Evolutionary conservation across 2,329 filamentous ascomycete genomes (phyloP).

Genomic region (Paraphoma sp.): DNA sequence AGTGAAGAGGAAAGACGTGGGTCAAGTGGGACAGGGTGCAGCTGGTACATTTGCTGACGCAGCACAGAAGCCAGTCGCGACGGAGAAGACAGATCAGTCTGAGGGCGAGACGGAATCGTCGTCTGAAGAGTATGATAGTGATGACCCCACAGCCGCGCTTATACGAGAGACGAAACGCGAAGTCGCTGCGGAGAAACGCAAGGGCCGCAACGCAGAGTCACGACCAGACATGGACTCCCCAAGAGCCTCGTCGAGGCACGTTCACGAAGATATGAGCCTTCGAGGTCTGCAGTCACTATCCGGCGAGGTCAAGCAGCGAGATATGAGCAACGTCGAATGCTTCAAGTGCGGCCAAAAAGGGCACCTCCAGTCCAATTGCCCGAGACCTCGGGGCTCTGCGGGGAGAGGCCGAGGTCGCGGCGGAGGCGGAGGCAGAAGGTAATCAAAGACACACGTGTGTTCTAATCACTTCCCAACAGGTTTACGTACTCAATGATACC

Average conservation of each 20-base stretch:
- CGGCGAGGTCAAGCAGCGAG: slow-evolving; percentile 44
- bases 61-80: slow-evolving; percentile 25
- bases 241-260: slow-evolving; percentile 63
- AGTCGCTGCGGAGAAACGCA: slow-evolving; percentile 51
- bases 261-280: slow-evolving; percentile 69
- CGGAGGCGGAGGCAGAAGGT: slow-evolving; percentile 26
- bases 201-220: slow-evolving; percentile 51
- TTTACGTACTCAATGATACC: slow-evolving; percentile 10
- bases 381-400: slow-evolving; percentile 42
- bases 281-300: slow-evolving; percentile 70
- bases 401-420: slow-evolving; percentile 32
- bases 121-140: slow-evolving; percentile 52
- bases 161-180: slow-evolving; percentile 56
- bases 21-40: slow-evolving; percentile 10
- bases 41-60: slow-evolving; percentile 13
- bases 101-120: slow-evolving; percentile 35
- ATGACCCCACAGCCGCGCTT: slow-evolving; percentile 51
- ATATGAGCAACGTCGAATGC: slow-evolving; percentile 57
- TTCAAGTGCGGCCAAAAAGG: slow-evolving; percentile 68
- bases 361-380: slow-evolving; percentile 66
- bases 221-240: slow-evolving; percentile 52
- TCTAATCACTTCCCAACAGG: not conserved
- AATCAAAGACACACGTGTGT: slow-evolving; percentile 1
- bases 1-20: slow-evolving; percentile 41
- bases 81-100: slow-evolving; percentile 29